These are phyloP conservation scores for Xylariaceae sp. DNA, from an alignment of 2,329 filamentous ascomycete genomes.

Conservation along the genomic window DNA sequence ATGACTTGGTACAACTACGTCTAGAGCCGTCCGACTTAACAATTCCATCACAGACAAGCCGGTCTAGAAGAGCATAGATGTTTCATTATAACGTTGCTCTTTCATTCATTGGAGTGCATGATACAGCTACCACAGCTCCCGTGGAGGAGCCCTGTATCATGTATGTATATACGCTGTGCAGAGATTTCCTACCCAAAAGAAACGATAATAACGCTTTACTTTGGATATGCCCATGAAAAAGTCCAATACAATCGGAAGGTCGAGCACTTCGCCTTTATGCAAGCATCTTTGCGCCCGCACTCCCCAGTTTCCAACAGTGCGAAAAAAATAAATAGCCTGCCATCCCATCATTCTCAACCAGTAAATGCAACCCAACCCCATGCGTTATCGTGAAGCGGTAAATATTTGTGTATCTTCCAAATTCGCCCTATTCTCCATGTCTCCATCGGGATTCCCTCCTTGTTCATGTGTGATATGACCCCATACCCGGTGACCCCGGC, in stretches of 20 bases:
- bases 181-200: conserved; percentile 19
- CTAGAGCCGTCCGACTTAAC: too few species aligned
- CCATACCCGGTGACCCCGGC: conserved; percentile 68
- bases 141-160: conserved; percentile 27
- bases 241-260: conserved; percentile 32
- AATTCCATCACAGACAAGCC: too few species aligned
- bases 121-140: conserved; percentile 18
- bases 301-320: conserved; percentile 24
- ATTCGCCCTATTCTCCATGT: conserved; percentile 1
- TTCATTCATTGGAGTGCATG: conserved; percentile 23
- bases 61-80: background rate
- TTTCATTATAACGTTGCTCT: conserved; percentile 1
- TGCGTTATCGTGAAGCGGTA: conserved; percentile 19
- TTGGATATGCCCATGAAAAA: conserved; percentile 16
- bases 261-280: conserved; percentile 41
- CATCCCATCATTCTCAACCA: conserved; percentile 24
- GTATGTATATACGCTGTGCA: conserved; percentile 25
- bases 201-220: conserved; percentile 14
- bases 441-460: background rate
- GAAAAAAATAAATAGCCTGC: conserved; percentile 5
- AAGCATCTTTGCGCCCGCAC: conserved; percentile 32
- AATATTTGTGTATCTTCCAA: conserved; percentile 2
- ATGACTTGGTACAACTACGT: too few species aligned
- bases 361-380: conserved; percentile 24
- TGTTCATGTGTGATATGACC: conserved; percentile 29